These are phyloP conservation scores for Crotalaria pallida DNA, from an alignment of 306 rosid genomes.

Conservation along the genomic window DNA sequence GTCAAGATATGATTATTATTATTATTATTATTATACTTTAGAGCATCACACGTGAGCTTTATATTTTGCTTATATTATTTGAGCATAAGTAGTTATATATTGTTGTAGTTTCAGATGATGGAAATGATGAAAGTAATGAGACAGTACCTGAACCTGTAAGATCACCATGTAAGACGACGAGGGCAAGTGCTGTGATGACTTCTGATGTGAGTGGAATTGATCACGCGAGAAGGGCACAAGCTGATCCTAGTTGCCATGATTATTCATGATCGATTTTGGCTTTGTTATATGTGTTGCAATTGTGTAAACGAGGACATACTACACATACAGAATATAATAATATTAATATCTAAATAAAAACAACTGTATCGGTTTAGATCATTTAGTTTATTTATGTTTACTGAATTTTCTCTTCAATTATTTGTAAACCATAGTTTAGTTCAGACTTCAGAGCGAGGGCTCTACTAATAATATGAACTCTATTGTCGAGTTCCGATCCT, in stretches of 20 bases:
- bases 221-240: neutral
- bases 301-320: neutral
- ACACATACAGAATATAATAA: neutral
- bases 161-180: neutral
- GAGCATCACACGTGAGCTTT: no score
- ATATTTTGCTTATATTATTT: no score
- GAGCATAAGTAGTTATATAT: neutral
- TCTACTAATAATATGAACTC: no score
- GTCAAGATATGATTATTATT: no score
- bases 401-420: neutral
- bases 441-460: no score
- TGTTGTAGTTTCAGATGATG: neutral
- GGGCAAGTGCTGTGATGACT: neutral
- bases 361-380: neutral
- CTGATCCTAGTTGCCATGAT: constrained; percentile 2
- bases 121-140: neutral
- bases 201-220: neutral
- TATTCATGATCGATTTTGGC: neutral
- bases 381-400: neutral
- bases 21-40: no score
- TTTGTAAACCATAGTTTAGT: no score
- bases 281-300: neutral
- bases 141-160: neutral
- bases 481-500: no score
- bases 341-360: neutral